Conservation (phyloP, 2,329 filamentous ascomycete genomes). For the Penicillium polonicum region DNA sequence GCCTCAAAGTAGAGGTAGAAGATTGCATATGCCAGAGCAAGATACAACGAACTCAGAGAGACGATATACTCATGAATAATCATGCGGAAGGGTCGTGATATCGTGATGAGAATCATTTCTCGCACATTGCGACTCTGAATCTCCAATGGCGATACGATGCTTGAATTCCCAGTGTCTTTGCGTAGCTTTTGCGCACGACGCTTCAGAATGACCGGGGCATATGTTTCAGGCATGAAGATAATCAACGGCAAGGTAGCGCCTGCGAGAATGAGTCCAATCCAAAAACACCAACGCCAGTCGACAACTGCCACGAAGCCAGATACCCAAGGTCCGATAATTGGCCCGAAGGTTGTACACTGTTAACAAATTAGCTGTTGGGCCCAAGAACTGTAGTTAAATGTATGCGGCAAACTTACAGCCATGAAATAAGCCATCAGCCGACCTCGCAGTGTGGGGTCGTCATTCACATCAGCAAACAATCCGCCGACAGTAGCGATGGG, state of each 20-base stretch:
- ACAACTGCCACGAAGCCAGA: constrained; percentile 47
- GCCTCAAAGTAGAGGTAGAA: constrained; percentile 75
- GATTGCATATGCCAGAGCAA: constrained; percentile 67
- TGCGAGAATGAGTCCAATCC: constrained; percentile 68
- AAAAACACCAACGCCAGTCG: constrained; percentile 52
- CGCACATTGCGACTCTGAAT: constrained; percentile 54
- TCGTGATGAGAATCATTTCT: constrained; percentile 57
- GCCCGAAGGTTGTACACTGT: constrained; percentile 42
- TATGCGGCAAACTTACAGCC: constrained; percentile 30
- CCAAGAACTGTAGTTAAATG: not conserved
- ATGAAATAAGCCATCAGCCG: constrained; percentile 45
- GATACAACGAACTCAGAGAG: constrained; percentile 65
- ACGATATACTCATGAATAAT: constrained; percentile 70
- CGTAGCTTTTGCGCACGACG: constrained; percentile 59
- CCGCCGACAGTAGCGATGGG: constrained; percentile 49
- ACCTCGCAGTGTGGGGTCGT: constrained; percentile 46
- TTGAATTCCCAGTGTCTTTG: constrained; percentile 55
- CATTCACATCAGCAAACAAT: constrained; percentile 49
- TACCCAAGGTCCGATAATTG: constrained; percentile 45
- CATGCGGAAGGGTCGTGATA: constrained; percentile 72
- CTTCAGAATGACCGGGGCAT: constrained; percentile 58
- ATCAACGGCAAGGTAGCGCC: constrained; percentile 51
- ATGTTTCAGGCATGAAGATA: constrained; percentile 64
- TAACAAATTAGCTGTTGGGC: constrained; percentile 6
- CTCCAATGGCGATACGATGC: constrained; percentile 62